A percentile compares a stretch with the other conserved stretches of the same genome.
Conservation (phyloP, 768 basidiomycete species). For the Austroboletus festivus region DNA sequence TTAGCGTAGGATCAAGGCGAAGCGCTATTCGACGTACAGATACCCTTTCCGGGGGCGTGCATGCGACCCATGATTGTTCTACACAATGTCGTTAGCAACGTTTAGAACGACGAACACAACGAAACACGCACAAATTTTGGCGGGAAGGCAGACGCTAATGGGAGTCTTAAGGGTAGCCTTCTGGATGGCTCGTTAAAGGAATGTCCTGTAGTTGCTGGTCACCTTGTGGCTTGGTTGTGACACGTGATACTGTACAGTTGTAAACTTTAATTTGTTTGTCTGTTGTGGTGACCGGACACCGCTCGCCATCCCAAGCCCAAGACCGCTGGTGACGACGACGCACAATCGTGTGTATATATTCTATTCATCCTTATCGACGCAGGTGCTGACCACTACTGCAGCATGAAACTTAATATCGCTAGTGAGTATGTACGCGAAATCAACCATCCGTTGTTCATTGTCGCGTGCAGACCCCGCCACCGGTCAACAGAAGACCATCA, state of each 20-base stretch:
- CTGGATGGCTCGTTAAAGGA: conserved; percentile 15
- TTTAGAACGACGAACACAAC: conserved; percentile 7
- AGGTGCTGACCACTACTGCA: conserved; percentile 25
- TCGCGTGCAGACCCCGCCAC: conserved; percentile 80
- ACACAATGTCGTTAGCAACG: conserved; percentile 6
- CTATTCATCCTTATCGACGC: not conserved
- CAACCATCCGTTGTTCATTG: conserved; percentile 9
- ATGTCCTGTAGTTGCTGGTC: too few relatives aligned
- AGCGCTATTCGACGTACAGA: conserved; percentile 61
- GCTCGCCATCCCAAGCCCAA: conserved; percentile 19
- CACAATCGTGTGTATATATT: conserved; percentile 26
- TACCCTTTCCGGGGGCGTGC: conserved; percentile 99
- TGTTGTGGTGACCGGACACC: conserved; percentile 3
- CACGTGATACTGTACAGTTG: conserved; percentile 54
- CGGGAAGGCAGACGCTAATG: conserved; percentile 12
- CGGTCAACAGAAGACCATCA: conserved; percentile 94
- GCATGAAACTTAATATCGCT: conserved; percentile 98
- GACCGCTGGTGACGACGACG: conserved; percentile 40
- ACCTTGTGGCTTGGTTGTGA: conserved; percentile 35
- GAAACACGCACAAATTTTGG: conserved; percentile 37
- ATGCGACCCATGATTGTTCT: conserved; percentile 86
- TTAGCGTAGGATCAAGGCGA: conserved; percentile 36
- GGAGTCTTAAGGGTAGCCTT: too few relatives aligned
- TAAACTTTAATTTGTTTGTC: conserved; percentile 51
- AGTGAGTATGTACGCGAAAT: conserved; percentile 49